A percentile compares a stretch with the other conserved stretches of the same genome.
These are phyloP conservation scores for Fusarium camptoceras DNA, from an alignment of 2,329 filamentous ascomycete species.

Conservation along the genomic window DNA sequence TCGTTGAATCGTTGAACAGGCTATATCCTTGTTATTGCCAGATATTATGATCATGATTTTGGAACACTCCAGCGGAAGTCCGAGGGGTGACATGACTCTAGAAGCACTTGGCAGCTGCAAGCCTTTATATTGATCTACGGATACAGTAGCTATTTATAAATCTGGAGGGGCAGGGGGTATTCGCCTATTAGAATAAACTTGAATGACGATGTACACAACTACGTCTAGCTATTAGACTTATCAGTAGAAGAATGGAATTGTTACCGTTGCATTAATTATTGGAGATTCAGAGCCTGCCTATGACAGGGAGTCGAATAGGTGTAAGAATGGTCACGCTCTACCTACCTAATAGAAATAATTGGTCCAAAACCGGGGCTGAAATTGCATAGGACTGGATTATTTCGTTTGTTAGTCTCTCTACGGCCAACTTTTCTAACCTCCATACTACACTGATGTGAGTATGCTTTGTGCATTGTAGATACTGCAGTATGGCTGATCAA, in stretches of 20 bases:
- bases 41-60: background rate
- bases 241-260: background rate
- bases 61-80: background rate
- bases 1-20: background rate
- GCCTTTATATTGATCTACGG: background rate
- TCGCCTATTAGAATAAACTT: background rate
- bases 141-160: background rate
- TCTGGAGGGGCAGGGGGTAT: background rate
- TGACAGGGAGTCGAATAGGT: background rate
- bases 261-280: background rate
- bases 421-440: too few relatives aligned
- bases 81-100: background rate
- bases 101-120: background rate
- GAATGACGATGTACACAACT: too few relatives aligned
- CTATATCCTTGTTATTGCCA: constrained; percentile 4
- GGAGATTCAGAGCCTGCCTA: background rate
- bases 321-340: background rate
- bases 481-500: background rate
- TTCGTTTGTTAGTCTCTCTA: background rate
- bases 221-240: background rate
- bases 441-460: too few relatives aligned
- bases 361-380: background rate
- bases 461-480: background rate
- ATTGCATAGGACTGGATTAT: background rate
- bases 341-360: background rate